Evolutionary conservation across 163 green algal genomes (phyloP).

Genomic region (Volvox carteri): DNA sequence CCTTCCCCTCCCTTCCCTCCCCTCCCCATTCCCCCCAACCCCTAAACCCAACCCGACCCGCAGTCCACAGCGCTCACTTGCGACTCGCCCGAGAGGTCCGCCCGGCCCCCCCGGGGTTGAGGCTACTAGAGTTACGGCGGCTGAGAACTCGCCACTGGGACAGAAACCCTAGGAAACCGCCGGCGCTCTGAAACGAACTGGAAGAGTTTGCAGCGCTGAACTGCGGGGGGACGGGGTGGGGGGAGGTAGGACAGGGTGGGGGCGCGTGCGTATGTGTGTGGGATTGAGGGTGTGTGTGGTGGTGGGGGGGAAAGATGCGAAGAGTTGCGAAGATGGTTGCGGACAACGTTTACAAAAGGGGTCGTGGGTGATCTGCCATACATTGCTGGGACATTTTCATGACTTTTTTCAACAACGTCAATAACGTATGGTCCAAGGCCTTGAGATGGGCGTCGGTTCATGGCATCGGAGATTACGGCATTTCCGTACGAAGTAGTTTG

Average conservation of each 20-base stretch:
- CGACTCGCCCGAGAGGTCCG: neutral
- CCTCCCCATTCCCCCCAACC: neutral
- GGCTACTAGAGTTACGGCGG: neutral
- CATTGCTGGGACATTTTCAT: too few relatives aligned
- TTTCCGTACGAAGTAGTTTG: too few relatives aligned
- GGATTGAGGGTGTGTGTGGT: too few relatives aligned
- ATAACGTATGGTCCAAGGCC: too few relatives aligned
- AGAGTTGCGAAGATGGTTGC: too few relatives aligned
- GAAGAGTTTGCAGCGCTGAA: neutral
- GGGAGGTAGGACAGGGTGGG: neutral
- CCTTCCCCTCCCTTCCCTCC: neutral
- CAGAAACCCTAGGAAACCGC: neutral
- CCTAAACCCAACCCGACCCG: neutral
- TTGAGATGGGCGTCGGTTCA: too few relatives aligned
- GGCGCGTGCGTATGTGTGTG: too few relatives aligned
- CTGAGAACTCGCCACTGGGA: neutral
- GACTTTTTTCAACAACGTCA: too few relatives aligned
- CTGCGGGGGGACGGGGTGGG: neutral
- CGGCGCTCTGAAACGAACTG: neutral
- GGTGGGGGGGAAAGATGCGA: too few relatives aligned
- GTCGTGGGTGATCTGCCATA: too few relatives aligned
- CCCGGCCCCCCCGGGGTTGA: neutral
- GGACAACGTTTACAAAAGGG: too few relatives aligned
- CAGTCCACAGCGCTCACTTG: constrained; percentile 1
- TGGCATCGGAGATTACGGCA: too few relatives aligned